phyloP scores from a whole-genome alignment of 257 asterid species.

The Solanum bulbocastanum region DNA sequence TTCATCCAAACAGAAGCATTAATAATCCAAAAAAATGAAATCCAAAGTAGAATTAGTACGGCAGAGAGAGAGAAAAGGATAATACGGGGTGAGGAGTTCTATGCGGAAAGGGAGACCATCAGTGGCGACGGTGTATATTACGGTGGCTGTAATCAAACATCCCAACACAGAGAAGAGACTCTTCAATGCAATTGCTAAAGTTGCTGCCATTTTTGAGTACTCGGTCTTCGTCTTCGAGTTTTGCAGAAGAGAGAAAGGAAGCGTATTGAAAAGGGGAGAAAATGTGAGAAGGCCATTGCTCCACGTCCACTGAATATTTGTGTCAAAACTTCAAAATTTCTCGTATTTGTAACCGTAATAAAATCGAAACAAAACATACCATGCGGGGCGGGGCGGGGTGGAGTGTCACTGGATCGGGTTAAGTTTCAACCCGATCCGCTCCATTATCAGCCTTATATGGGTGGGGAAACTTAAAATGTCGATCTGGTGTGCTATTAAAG shows the following conservation, averaged over 20 bases:
- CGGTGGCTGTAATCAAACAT: conserved; percentile 33
- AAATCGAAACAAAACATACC: background rate
- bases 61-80: background rate
- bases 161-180: conserved; percentile 48
- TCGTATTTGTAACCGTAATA: background rate
- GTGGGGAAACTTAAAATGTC: background rate
- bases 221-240: background rate
- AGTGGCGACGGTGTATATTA: conserved; percentile 45
- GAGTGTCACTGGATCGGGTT: background rate
- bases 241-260: background rate
- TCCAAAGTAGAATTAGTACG: background rate
- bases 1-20: background rate
- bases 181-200: conserved; percentile 38
- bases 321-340: background rate
- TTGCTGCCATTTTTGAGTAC: conserved; percentile 25
- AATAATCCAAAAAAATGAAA: background rate
- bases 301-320: conserved; percentile 19
- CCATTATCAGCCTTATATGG: too few relatives aligned
- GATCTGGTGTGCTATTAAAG: background rate
- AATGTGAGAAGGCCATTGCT: conserved; percentile 25
- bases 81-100: conserved; percentile 72
- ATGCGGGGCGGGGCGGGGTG: background rate
- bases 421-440: too few relatives aligned
- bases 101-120: conserved; percentile 76
- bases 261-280: background rate